Percentiles rank a stretch among this genome's conserved stretches.
These are phyloP conservation scores for Thozetella sp. DNA, from an alignment of 495 filamentous ascomycete species.

Conservation along the genomic window DNA sequence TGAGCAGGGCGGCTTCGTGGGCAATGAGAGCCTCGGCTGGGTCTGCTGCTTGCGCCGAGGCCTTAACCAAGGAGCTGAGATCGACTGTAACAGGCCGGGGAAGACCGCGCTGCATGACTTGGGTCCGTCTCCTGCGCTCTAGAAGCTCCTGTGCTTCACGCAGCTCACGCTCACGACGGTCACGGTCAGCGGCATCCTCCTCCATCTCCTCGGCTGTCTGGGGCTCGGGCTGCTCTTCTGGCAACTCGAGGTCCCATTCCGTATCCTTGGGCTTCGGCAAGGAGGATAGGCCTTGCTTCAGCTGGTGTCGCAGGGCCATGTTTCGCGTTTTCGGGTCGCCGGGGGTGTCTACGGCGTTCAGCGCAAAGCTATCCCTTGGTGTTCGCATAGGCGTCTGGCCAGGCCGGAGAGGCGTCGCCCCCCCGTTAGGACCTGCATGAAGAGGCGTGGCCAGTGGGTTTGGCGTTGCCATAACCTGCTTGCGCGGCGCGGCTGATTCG, in stretches of 20 bases:
- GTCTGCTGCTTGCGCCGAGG: slow-evolving; percentile 42
- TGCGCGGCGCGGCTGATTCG: slow-evolving; percentile 80
- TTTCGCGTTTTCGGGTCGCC: slow-evolving; percentile 77
- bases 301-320: slow-evolving; percentile 66
- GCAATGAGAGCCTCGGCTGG: slow-evolving; percentile 60
- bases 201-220: slow-evolving; percentile 55
- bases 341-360: slow-evolving; percentile 79
- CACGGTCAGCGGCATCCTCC: slow-evolving; percentile 85
- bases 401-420: slow-evolving; percentile 69
- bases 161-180: slow-evolving; percentile 68
- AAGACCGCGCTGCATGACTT: slow-evolving; percentile 82
- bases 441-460: slow-evolving; percentile 95
- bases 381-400: slow-evolving; percentile 91
- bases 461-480: slow-evolving; percentile 81
- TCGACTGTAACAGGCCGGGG: slow-evolving; percentile 79
- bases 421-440: slow-evolving; percentile 67
- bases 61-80: slow-evolving; percentile 65
- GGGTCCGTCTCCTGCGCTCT: slow-evolving; percentile 82
- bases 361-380: slow-evolving; percentile 83
- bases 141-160: slow-evolving; percentile 71
- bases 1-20: slow-evolving; percentile 73
- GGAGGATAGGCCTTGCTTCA: slow-evolving; percentile 74
- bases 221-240: slow-evolving; percentile 75
- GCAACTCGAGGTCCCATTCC: slow-evolving; percentile 90
- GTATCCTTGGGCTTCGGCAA: slow-evolving; percentile 90